phyloP scores from a whole-genome alignment of 306 rosid genomes.

The Vachellia collinsii region DNA sequence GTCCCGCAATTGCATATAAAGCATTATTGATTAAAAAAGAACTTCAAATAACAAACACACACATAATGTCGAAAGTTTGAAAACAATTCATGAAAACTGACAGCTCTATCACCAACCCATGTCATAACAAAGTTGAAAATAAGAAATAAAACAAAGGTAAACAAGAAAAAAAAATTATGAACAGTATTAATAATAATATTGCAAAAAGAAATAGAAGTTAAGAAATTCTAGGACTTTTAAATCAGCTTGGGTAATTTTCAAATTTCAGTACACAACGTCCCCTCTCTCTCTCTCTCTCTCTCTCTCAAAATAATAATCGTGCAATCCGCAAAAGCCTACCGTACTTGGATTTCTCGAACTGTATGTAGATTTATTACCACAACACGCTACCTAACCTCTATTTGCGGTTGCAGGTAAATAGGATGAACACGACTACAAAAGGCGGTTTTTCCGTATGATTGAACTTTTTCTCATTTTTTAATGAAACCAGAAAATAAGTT shows the following conservation, averaged over 20 bases:
- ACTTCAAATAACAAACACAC: constrained; percentile 22
- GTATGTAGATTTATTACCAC: background rate
- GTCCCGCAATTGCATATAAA: constrained; percentile 28
- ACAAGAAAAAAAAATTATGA: background rate
- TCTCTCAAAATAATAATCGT: background rate
- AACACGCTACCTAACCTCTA: background rate
- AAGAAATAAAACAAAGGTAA: constrained; percentile 14
- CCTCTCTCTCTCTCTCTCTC: background rate
- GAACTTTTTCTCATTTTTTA: background rate
- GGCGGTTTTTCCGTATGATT: background rate
- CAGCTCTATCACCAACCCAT: constrained; percentile 30
- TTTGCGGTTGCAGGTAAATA: background rate
- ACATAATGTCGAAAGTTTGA: background rate
- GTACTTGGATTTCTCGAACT: background rate
- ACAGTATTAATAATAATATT: background rate
- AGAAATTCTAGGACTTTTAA: background rate
- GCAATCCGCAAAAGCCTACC: background rate
- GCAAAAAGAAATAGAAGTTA: background rate
- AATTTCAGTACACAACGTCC: background rate
- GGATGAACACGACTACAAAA: background rate
- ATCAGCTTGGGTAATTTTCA: background rate
- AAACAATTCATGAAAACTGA: constrained; percentile 29
- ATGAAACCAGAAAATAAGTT: background rate
- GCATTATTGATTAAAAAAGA: constrained; percentile 26
- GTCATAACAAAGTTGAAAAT: constrained; percentile 25